phyloP scores from a whole-genome alignment of 2,329 filamentous ascomycete genomes.

The Diaporthe sp. region DNA sequence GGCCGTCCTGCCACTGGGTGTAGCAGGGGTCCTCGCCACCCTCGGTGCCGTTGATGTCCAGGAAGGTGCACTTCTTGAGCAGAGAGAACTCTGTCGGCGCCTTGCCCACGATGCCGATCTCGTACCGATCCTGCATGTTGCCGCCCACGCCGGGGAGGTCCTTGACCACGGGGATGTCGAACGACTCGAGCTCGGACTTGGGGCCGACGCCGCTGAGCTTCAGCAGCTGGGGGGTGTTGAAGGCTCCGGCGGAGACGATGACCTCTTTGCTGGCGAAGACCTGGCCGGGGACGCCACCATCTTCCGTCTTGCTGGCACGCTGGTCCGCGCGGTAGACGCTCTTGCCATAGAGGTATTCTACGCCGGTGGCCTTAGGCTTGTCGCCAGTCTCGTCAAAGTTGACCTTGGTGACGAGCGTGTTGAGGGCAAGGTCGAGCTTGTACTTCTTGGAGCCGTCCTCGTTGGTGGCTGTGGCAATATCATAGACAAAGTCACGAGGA shows the following conservation, averaged over 20 bases:
- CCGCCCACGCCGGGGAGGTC: conserved; percentile 62
- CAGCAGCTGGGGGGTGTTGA: conserved; percentile 63
- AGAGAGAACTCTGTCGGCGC: conserved; percentile 17
- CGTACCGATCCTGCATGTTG: conserved; percentile 58
- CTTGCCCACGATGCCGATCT: conserved; percentile 38
- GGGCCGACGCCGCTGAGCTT: conserved; percentile 62
- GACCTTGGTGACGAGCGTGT: conserved; percentile 40
- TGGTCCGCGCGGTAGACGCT: conserved; percentile 39
- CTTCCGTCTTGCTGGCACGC: background rate
- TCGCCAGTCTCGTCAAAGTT: conserved; percentile 34
- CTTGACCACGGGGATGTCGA: conserved; percentile 56
- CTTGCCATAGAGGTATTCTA: conserved; percentile 37
- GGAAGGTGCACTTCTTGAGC: conserved; percentile 38
- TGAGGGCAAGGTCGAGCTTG: conserved; percentile 54
- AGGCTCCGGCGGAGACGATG: conserved; percentile 60
- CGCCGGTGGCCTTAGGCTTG: conserved; percentile 36
- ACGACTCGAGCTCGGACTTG: conserved; percentile 50
- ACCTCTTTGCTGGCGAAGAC: conserved; percentile 49
- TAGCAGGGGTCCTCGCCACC: conserved; percentile 35
- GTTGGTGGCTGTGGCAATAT: conserved; percentile 51
- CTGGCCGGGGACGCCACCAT: background rate
- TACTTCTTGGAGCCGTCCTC: conserved; percentile 39
- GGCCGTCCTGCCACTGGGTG: conserved; percentile 35
- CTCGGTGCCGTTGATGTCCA: conserved; percentile 32
- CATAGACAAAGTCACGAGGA: conserved; percentile 65